Conservation (phyloP, 2,329 filamentous ascomycete species). For the Ceratocystis papillata region DNA sequence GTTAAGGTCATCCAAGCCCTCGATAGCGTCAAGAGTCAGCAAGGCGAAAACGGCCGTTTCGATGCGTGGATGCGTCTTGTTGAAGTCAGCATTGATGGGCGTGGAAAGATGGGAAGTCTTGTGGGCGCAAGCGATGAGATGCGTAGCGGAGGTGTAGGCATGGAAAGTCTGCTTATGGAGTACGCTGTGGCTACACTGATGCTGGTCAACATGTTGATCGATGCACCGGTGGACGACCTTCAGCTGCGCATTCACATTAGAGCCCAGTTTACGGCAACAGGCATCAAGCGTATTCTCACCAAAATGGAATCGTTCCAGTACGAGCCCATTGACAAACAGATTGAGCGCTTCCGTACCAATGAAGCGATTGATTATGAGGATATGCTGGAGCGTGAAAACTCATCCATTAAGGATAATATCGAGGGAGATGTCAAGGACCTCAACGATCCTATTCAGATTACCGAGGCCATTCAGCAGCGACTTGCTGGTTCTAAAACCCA, state of each 20-base stretch:
- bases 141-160: slow-evolving; percentile 88
- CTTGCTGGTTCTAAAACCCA: slow-evolving; percentile 74
- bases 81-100: slow-evolving; percentile 90
- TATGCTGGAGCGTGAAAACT: slow-evolving; percentile 81
- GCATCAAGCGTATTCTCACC: slow-evolving; percentile 81
- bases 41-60: slow-evolving; percentile 88
- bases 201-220: slow-evolving; percentile 91
- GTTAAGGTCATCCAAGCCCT: slow-evolving; percentile 87
- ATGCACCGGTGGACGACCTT: slow-evolving; percentile 78
- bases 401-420: slow-evolving; percentile 76
- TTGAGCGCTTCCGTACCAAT: slow-evolving; percentile 84
- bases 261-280: slow-evolving; percentile 90
- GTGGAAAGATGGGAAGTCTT: slow-evolving; percentile 96
- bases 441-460: slow-evolving; percentile 84
- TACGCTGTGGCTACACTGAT: slow-evolving; percentile 92
- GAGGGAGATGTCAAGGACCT: slow-evolving; percentile 84
- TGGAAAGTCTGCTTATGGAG: slow-evolving; percentile 98
- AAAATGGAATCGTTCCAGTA: slow-evolving; percentile 99
- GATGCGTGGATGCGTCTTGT: slow-evolving; percentile 98
- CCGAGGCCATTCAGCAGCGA: slow-evolving; percentile 80
- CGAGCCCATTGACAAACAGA: slow-evolving; percentile 95
- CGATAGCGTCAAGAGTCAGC: slow-evolving; percentile 78
- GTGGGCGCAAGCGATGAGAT: slow-evolving; percentile 95
- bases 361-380: slow-evolving; percentile 98
- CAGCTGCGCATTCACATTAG: slow-evolving; percentile 88